Evolutionary conservation across 495 filamentous ascomycete genomes (phyloP), one percentile per base, ranked within the genome.

Genomic region (Lentithecium fluviatile): DNA sequence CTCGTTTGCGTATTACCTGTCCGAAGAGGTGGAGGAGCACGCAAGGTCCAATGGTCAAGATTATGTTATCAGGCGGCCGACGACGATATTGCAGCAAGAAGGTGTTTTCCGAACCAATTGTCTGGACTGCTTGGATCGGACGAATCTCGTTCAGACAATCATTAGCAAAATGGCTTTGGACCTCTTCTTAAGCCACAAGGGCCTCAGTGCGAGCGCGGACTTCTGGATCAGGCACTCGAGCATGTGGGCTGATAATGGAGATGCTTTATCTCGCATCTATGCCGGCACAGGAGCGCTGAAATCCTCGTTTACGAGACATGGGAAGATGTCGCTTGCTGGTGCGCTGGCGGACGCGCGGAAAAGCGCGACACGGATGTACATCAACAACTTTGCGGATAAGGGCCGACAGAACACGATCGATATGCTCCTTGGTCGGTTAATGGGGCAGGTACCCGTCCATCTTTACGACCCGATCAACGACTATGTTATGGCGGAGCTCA

Each of bases 221-320:
- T 88, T 97, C 65, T 93, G 91, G 84, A 84, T 89, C 71, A 79
- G 90, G 34, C 94, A 98, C 74, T 90, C 90, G 26, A 91, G 82
- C 58, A 78, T 98, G 1, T 98, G 94, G 94, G 94, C 94, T n/a
- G 94, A 98, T 71, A 97, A 97, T 76, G 94, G 94, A 26, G 94
- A 98, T 78, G 60, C 91, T 13, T 75, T 98, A 23, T 96, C 91
- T 1, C 89, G 90, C 68, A 97, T 97, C 19, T 98, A 98, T 72
- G 95, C 94, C 8, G 94, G 94, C 34, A 98, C 94, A 8, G 94
- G 95, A 1, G 94, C 94, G 49, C 76, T 98, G 38, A 97, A 96
- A 68, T 91, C 90, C 10, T 97, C 93, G 0, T 98, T 95, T 66
- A 98, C 94, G n/a, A 81, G 94, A 45, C 85, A 87, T 69, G 94